Evolutionary conservation across 116 monocot species (phyloP), one percentile per base, ranked within the genome.

Genomic region (Cymodocea nodosa): DNA sequence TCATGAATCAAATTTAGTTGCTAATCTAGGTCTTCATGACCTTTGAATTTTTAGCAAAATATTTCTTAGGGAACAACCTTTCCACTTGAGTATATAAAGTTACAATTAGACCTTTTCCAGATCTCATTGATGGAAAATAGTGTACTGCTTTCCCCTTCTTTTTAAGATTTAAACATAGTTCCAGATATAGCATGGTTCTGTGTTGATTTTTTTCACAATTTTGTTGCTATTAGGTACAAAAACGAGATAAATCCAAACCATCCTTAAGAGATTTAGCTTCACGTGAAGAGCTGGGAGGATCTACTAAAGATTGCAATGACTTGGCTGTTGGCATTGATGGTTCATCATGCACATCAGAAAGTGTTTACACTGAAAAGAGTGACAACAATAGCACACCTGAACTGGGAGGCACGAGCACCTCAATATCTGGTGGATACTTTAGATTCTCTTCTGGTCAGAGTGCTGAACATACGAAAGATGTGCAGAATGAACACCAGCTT

Each of bases 341-440:
- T 39, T 87, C 90, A 52, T 98, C 89, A 62, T 77, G 72, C 62
- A 86, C 84, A 40, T 97, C 97, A 25, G 97, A 80, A 48, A 84
- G 84, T 69, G 67, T 89, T 44, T 74, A 77, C 71, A 72, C 83
- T 60, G 97, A 92, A 73, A 98, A 86, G 70, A 78, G 74, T 78
- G 92, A 87, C 40, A 52, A 68, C 55, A 71, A 67, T 17, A 75
- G 67, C 57, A 70, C 55, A 34, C 72, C 72, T 71, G 85, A 85
- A 70, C 50, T 74, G 49, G 66, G 73, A 63, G 57, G 70, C 49
- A 81, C 66, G 59, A 74, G 57, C 35, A 76, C 69, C 12, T 44
- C 44, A 19, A 71, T 52, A 7, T 76, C 79, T 51, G 68, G 72
- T 56, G 75, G 77, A 55, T 23, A 64, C 5, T 36, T 30, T 66